Conservation (phyloP, 2,329 filamentous ascomycete genomes). For the Ilyonectria destructans region DNA sequence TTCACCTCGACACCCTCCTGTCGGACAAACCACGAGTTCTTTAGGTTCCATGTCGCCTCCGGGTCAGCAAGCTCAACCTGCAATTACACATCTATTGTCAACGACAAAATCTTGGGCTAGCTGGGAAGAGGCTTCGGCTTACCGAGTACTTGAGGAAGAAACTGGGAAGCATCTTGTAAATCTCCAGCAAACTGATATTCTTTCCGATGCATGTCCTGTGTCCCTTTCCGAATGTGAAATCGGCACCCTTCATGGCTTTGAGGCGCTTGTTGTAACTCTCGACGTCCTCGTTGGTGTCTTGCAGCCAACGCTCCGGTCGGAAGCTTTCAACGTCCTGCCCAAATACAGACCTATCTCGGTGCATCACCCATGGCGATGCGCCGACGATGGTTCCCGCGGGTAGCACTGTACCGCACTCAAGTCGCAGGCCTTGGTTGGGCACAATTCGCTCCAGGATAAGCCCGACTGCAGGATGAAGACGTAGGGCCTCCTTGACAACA, state of each 20-base stretch:
- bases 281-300: neutral
- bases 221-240: conserved; percentile 21
- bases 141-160: conserved; percentile 12
- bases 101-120: neutral
- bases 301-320: conserved; percentile 15
- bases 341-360: conserved; percentile 7
- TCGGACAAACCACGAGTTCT: conserved; percentile 23
- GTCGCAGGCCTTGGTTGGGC: conserved; percentile 6
- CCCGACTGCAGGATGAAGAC: conserved; percentile 27
- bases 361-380: conserved; percentile 19
- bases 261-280: neutral
- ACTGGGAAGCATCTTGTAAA: conserved; percentile 26
- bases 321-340: conserved; percentile 14
- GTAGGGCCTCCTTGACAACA: conserved; percentile 26
- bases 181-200: conserved; percentile 21
- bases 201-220: conserved; percentile 18
- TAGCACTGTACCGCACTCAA: conserved; percentile 14
- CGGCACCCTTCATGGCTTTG: conserved; percentile 9
- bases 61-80: conserved; percentile 11
- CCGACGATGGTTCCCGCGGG: conserved; percentile 20
- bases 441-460: conserved; percentile 21
- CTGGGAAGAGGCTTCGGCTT: neutral
- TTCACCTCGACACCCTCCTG: conserved; percentile 12
- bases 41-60: neutral
- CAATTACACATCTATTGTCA: neutral